A percentile compares a stretch with the other conserved stretches of the same genome.
Conservation (phyloP, 306 rosid species). For the Citrullus colocynthis region DNA sequence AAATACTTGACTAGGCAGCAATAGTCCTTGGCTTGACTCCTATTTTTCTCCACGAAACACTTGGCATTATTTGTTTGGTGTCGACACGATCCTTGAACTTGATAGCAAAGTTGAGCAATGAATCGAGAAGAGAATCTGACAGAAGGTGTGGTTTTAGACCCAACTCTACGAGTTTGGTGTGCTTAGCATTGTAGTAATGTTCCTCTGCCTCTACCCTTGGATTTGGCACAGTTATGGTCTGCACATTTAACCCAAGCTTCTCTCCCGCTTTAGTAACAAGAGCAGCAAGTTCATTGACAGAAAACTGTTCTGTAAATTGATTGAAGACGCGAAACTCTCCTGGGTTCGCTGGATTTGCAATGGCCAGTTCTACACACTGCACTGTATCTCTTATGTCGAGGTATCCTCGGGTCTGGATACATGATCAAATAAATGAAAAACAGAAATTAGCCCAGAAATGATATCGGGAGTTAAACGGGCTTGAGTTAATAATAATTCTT, state of each 20-base stretch:
- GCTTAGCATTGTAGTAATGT: conserved; percentile 93
- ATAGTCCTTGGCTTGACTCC: conserved; percentile 70
- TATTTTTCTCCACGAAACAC: conserved; percentile 75
- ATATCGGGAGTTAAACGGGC: neutral
- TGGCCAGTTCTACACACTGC: conserved; percentile 90
- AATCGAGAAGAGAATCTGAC: conserved; percentile 88
- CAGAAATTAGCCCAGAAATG: conserved; percentile 2
- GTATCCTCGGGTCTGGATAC: conserved; percentile 76
- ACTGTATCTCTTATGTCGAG: conserved; percentile 97
- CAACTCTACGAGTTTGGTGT: conserved; percentile 79
- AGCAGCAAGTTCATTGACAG: conserved; percentile 70
- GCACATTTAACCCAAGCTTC: conserved; percentile 69
- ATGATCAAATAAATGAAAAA: neutral
- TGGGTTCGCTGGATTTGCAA: conserved; percentile 70
- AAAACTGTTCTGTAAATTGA: conserved; percentile 88
- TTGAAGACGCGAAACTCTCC: conserved; percentile 93
- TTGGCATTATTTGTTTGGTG: conserved; percentile 86
- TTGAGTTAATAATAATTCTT: neutral
- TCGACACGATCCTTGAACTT: conserved; percentile 72
- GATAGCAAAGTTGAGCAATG: conserved; percentile 71
- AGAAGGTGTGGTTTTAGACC: conserved; percentile 84
- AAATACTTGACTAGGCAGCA: conserved; percentile 20
- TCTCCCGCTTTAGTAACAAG: conserved; percentile 72
- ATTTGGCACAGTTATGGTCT: conserved; percentile 72
- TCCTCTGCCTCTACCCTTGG: conserved; percentile 97